Percentiles rank a stretch among this genome's conserved stretches.
Conservation (phyloP, 176 grass and related monocot genomes). For the Microstegium vimineum region DNA sequence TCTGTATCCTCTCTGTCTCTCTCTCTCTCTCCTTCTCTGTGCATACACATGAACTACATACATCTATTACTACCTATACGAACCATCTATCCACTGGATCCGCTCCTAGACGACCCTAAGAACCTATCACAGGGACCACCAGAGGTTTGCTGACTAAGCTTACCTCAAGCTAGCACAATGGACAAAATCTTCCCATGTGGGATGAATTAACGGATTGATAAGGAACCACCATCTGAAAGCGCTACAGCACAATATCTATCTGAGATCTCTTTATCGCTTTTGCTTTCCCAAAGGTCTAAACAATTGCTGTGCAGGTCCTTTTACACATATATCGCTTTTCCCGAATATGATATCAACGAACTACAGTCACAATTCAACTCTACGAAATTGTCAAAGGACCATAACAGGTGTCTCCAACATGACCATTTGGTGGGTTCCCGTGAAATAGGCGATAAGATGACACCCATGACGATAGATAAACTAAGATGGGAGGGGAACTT, state of each 20-base stretch:
- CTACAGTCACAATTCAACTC: constrained; percentile 13
- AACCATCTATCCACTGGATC: no score
- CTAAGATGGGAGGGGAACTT: constrained; percentile 43
- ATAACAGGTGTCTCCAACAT: constrained; percentile 6
- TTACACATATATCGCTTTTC: constrained; percentile 14
- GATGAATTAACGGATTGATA: neutral
- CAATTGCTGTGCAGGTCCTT: constrained; percentile 13
- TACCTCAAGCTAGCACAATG: neutral
- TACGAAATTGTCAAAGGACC: neutral
- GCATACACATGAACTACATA: no score
- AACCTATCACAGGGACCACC: no score
- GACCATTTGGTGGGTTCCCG: neutral
- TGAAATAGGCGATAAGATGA: constrained; percentile 3
- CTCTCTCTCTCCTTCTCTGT: no score
- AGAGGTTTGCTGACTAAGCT: neutral
- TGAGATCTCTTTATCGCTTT: constrained; percentile 23
- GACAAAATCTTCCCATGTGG: neutral
- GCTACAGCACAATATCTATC: constrained; percentile 30
- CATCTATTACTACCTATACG: no score
- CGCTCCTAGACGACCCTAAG: no score
- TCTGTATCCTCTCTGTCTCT: no score
- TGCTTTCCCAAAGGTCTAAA: constrained; percentile 26
- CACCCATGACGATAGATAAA: neutral
- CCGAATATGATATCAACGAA: constrained; percentile 12
- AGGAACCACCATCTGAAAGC: neutral